These are phyloP conservation scores for Clohesyomyces aquaticus DNA, from an alignment of 495 filamentous ascomycete species.

Conservation along the genomic window DNA sequence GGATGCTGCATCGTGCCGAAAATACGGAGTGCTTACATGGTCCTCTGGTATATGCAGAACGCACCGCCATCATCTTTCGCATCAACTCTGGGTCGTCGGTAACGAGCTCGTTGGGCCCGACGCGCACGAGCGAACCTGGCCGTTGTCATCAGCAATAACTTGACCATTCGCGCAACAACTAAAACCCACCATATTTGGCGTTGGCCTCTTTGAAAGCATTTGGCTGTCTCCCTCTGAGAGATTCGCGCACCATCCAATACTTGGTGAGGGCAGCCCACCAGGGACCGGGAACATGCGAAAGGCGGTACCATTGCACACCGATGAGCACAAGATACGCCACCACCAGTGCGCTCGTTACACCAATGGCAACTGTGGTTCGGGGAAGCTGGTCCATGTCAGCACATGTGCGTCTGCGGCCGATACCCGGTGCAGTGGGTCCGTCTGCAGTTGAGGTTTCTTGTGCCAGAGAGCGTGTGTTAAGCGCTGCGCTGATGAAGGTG, in stretches of 20 bases:
- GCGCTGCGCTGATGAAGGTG: not conserved
- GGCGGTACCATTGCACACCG: conserved; percentile 20
- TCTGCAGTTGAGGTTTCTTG: not conserved
- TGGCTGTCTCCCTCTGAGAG: conserved; percentile 12
- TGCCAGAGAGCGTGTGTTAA: not conserved
- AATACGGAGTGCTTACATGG: conserved; percentile 37
- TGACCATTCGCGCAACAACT: not conserved
- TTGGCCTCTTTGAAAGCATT: conserved; percentile 32
- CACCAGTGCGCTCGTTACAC: not conserved
- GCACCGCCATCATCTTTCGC: conserved; percentile 38
- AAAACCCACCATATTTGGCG: conserved; percentile 43
- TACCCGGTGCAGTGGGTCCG: not conserved
- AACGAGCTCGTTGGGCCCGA: conserved; percentile 42
- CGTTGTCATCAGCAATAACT: not conserved
- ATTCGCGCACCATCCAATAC: conserved; percentile 19
- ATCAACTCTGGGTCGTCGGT: conserved; percentile 42
- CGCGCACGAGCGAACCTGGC: conserved; percentile 44
- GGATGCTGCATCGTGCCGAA: not conserved
- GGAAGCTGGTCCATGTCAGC: not conserved
- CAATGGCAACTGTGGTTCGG: not conserved
- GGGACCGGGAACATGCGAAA: conserved; percentile 28
- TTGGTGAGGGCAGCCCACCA: conserved; percentile 21
- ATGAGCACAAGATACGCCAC: conserved; percentile 1
- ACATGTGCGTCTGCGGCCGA: not conserved
- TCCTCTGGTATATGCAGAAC: conserved; percentile 32